Base-by-base conservation (phyloP, 2,329 filamentous ascomycete species). In the Claviceps maximensis region DNA sequence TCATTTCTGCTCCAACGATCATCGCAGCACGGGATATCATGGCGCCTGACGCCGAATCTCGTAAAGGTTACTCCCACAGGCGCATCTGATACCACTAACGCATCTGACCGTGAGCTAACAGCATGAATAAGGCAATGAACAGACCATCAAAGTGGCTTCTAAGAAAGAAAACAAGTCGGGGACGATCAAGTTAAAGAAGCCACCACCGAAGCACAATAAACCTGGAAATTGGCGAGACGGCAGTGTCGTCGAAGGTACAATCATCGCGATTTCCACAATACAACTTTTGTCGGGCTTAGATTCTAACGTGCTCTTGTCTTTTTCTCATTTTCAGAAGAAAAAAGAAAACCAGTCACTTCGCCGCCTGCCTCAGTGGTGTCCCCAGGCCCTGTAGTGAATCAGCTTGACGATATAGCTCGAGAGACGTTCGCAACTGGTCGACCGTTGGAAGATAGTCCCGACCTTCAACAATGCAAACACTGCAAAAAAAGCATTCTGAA, bases 401-500 rank as follows among this genome's bases (percentile, higher is more conserved):
- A 81, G 51, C 78, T 95, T 50, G 87, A 94, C 61, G 83, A 89
- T 55, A 80, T 75, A 56, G 82, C 87, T 15, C 80, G 86, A 60
- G 82, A 88, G 55, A 86, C 86, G 4, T 96, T 96, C 67, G 76
- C 82, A 4, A 90, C 84, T 47, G 88, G 89, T 56, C 82, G 85
- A 54, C 89, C 89, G 0, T 77, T 95, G 59, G 84, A 89, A 60
- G 90, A 95, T 63, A 76, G 75, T 53, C 79, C 86, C 12, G 88
- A 95, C 57, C 78, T 88, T 10, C 83, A 93, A 50, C 78, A 86
- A 59, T 98, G 91, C 77, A 96, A 93, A 66, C 89, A 94, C 66
- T 98, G 91, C 72, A 95, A 93, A 70, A 90, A 94, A 62, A 86
- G 86, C 50, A 80, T 95, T 13, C 74, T 93, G 15, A 86, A 84